Base-by-base conservation (phyloP, 2,329 filamentous ascomycete genomes). In the Cladosporium halotolerans region DNA sequence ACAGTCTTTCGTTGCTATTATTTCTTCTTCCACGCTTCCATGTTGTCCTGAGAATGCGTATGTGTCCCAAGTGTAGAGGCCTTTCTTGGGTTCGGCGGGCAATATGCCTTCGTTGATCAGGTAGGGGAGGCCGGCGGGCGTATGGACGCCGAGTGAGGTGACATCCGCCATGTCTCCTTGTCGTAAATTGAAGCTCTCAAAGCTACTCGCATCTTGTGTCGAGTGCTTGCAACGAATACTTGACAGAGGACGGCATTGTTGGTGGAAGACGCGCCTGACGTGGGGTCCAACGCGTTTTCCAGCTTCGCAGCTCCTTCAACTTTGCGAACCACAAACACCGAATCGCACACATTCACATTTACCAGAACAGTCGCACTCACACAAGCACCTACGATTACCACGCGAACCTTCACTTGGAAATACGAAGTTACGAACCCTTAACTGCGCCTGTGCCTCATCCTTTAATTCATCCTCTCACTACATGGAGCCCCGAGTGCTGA, bases 61-160 rank as follows among this genome's bases (percentile, higher is more conserved):
- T 34, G 85, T 84, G 33, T 88, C 80, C 91, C 93, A 97, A 54
- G 75, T 76, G 69, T 95, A 97, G 4, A 79, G 78, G 33, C 81
- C 77, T 23, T 80, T 71, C 14, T 81, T 72, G 3, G 88, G 81
- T 57, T 93, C 80, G 43, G 79, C 70, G 14, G 85, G 81, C 2
- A 97, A 76, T 39, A 95, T 79, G 54, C 83, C 80, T 71, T 97
- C 91, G 61, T 85, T 79, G 61, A 96, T 80, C 59, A 95, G 84
- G 75, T 93, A 89, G 57, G 82, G 83, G 59, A 97, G 78, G 59
- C 86, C 90, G 57, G 87, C 82, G 56, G 95, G 91, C 73, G 87
- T 84, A 76, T 97, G 92, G 66, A 96, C 79, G 70, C 93, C 93
- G 65, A 96, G 81, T 60, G 92, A 96, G 71, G 83, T 88, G 73